A percentile compares a stretch with the other conserved stretches of the same genome.
Conservation (phyloP, 495 filamentous ascomycete species). For the Beverwykella pulmonaria region DNA sequence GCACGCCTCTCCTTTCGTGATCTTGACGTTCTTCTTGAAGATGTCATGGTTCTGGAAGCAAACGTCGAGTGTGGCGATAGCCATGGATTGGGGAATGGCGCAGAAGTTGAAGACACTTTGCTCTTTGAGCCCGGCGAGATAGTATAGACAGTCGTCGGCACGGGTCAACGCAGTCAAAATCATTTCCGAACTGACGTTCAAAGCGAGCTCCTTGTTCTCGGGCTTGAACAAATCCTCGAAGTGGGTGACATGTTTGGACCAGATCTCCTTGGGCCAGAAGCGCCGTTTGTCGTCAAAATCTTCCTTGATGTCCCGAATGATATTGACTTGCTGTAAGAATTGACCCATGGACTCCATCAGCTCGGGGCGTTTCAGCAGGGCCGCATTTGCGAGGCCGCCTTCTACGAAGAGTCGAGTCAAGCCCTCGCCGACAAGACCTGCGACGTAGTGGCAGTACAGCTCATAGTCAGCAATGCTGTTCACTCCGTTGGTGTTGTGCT, state of each 20-base stretch:
- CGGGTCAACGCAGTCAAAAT: constrained; percentile 84
- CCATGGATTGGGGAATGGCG: constrained; percentile 98
- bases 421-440: constrained; percentile 94
- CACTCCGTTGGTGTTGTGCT: constrained; percentile 74
- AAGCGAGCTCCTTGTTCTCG: constrained; percentile 74
- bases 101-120: constrained; percentile 99
- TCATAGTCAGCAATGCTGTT: constrained; percentile 88
- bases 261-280: constrained; percentile 95
- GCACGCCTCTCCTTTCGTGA: constrained; percentile 93
- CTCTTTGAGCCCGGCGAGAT: constrained; percentile 92
- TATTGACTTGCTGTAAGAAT: constrained; percentile 97
- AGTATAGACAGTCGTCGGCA: constrained; percentile 91
- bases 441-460: constrained; percentile 95
- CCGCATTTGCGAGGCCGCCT: constrained; percentile 82
- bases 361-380: constrained; percentile 72
- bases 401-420: constrained; percentile 89
- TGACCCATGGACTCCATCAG: constrained; percentile 95
- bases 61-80: constrained; percentile 88
- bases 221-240: constrained; percentile 89
- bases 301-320: constrained; percentile 92
- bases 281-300: constrained; percentile 82
- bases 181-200: constrained; percentile 94
- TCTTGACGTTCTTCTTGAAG: constrained; percentile 89
- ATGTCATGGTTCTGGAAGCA: constrained; percentile 91
- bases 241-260: constrained; percentile 87